These are phyloP conservation scores for Amylocystis lapponica DNA, from an alignment of 768 basidiomycete genomes.

Conservation along the genomic window DNA sequence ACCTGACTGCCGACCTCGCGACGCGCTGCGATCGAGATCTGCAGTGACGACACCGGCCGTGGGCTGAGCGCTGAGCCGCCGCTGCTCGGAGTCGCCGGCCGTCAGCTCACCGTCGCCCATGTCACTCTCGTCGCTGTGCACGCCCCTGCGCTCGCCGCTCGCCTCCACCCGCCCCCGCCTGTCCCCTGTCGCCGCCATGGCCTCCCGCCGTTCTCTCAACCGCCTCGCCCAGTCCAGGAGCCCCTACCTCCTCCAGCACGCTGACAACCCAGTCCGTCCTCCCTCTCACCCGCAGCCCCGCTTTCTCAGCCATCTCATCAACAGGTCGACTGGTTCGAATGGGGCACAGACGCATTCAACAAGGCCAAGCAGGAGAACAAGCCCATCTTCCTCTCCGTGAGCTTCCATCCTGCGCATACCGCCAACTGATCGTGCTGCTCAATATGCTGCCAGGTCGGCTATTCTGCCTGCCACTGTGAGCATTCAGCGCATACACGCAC, in stretches of 20 bases:
- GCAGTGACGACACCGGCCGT: too few species aligned
- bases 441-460: slow-evolving; percentile 24
- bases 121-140: too few species aligned
- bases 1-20: too few species aligned
- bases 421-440: background rate
- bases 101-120: too few species aligned
- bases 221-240: slow-evolving; percentile 16
- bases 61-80: too few species aligned
- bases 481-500: slow-evolving; percentile 12
- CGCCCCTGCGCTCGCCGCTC: too few species aligned
- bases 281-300: background rate
- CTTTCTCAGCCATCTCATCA: background rate
- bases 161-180: too few species aligned
- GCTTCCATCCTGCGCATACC: background rate
- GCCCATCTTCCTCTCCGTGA: slow-evolving; percentile 31
- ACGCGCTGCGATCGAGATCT: too few species aligned
- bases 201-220: too few species aligned
- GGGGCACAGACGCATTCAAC: slow-evolving; percentile 22
- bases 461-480: slow-evolving; percentile 38
- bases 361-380: slow-evolving; percentile 21
- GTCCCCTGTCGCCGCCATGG: too few species aligned
- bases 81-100: too few species aligned
- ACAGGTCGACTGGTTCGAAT: slow-evolving; percentile 25
- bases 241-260: slow-evolving; percentile 22
- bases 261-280: slow-evolving; percentile 17